Base-by-base conservation (phyloP, 192 early-diverging fungal genomes). In the Coemansia sp. region DNA sequence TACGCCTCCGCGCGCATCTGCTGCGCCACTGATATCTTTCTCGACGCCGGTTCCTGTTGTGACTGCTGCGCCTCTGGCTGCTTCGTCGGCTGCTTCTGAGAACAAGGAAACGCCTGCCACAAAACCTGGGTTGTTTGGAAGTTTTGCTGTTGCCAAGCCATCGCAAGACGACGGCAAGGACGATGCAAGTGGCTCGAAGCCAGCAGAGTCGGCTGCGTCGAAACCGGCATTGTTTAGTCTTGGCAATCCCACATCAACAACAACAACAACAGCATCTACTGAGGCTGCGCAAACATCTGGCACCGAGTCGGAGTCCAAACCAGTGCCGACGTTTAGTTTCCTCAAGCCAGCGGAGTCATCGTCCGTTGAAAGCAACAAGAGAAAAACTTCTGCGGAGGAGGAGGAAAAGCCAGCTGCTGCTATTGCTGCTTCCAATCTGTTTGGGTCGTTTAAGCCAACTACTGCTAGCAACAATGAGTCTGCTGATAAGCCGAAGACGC, bases 261-360 rank as follows among this genome's bases (percentile, higher is more conserved):
- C 36, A 38, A 10, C 36, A 38, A 10, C 36, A 10, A 10, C 4
- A 38, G 36, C 36, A 10, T 38, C 36, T 38, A 7, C 36, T 38
- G 36, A 7, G 36, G 36, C 36, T 38, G 36, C 10, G 36, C 60
- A 7, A 42, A 7, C 18, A 2, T 8, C 52, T 30, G 52, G 52
- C 10, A 14, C n/a, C 20, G 52, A 29, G 25, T 20, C 59, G 20
- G 36, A 48, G 59, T 32, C 48, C 8, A 12, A 28, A 29, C 32
- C 68, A 31, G 40, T 55, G 29, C 61, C 72, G 25, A 11, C 54
- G 48, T 75, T 69, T 18, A 66, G 54, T 54, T 69, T 75, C 59
- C 54, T 67, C n/a, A 67, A 63, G 20, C 33, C 45, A 17, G 34
- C 45, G n/a, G 20, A 38, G 10, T 10, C 36, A 38, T 38, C 8